A percentile compares a stretch with the other conserved stretches of the same genome.
Evolutionary conservation across 768 basidiomycete genomes (phyloP).

Genomic region (Candolleomyces efflorescens): DNA sequence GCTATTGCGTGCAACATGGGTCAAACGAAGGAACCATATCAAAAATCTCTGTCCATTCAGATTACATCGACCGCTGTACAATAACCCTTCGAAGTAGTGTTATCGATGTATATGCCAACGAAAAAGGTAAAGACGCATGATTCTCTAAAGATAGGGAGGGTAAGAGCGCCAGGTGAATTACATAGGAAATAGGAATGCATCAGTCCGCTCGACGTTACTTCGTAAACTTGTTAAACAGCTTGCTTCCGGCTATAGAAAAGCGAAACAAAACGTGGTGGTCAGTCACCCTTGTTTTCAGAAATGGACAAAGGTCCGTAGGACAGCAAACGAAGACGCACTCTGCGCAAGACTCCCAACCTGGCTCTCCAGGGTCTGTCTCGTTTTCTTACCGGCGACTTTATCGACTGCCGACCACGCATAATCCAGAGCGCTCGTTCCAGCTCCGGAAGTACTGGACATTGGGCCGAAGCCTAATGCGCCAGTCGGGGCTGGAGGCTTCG

Average conservation of each 20-base stretch:
- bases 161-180: too few species aligned
- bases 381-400: slow-evolving; percentile 49
- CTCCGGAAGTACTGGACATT: slow-evolving; percentile 10
- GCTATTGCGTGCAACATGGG: too few species aligned
- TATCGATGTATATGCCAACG: too few species aligned
- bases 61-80: too few species aligned
- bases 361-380: slow-evolving; percentile 45
- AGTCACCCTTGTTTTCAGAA: not conserved
- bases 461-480: slow-evolving; percentile 19
- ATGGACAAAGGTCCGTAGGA: slow-evolving; percentile 1
- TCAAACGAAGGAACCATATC: too few species aligned
- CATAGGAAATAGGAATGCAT: too few species aligned
- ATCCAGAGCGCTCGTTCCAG: slow-evolving; percentile 29
- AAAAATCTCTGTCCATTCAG: too few species aligned
- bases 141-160: too few species aligned
- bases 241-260: slow-evolving; percentile 33
- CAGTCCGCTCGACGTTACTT: slow-evolving; percentile 18
- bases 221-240: slow-evolving; percentile 44
- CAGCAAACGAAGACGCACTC: slow-evolving; percentile 35
- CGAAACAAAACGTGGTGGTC: not conserved
- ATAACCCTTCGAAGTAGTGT: too few species aligned
- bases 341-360: slow-evolving; percentile 43
- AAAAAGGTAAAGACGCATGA: too few species aligned
- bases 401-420: slow-evolving; percentile 50
- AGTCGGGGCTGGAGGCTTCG: slow-evolving; percentile 10